Evolutionary conservation across 2,329 filamentous ascomycete species (phyloP).

Genomic region (Botryotinia narcissicola): DNA sequence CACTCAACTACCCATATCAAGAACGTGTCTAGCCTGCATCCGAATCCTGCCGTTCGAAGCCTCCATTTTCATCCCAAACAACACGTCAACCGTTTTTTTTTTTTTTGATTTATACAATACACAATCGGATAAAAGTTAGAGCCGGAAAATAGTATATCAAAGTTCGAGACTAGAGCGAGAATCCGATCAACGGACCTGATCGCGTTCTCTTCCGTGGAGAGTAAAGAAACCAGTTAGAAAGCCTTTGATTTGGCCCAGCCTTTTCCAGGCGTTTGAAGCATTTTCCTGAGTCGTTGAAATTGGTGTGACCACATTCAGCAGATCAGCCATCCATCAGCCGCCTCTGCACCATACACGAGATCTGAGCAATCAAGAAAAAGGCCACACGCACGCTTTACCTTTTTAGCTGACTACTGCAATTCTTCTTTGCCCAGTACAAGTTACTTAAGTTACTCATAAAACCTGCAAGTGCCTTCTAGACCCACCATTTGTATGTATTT

Average conservation of each 20-base stretch:
- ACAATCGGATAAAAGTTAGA: constrained; percentile 11
- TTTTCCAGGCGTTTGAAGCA: constrained; percentile 22
- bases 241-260: constrained; percentile 18
- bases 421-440: constrained; percentile 8
- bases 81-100: not conserved
- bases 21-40: constrained; percentile 17
- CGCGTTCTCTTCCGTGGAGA: not conserved
- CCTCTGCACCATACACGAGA: constrained; percentile 22
- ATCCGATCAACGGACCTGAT: not conserved
- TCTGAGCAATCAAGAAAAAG: constrained; percentile 25
- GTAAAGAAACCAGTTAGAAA: constrained; percentile 2
- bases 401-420: constrained; percentile 19
- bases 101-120: constrained; percentile 8
- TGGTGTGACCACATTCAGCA: constrained; percentile 31
- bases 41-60: constrained; percentile 15
- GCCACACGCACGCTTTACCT: constrained; percentile 21
- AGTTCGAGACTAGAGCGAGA: not conserved
- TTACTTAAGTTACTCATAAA: constrained; percentile 16
- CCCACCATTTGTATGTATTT: constrained; percentile 24
- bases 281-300: constrained; percentile 24
- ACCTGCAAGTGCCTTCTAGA: constrained; percentile 10
- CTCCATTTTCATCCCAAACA: not conserved
- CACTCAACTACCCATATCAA: constrained; percentile 7
- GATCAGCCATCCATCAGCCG: constrained; percentile 32
- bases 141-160: constrained; percentile 3